Base-by-base conservation (phyloP, 1,139 yeast species). In the Lodderomyces parapsilosis region DNA sequence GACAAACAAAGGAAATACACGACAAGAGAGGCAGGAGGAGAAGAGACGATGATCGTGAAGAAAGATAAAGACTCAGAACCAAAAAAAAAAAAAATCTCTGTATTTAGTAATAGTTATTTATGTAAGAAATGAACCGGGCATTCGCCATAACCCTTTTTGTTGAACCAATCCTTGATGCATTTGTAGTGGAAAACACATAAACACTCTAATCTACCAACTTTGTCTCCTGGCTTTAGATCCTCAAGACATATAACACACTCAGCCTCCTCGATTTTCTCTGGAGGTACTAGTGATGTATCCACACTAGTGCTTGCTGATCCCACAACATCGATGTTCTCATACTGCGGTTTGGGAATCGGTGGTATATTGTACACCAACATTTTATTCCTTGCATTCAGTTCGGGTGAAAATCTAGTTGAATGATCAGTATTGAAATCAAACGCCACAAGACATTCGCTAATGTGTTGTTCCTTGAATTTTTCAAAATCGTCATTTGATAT, bases 171-270 rank as follows among this genome's bases (percentile, higher is more conserved):
- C 60, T 85, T 81, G 52, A 93, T 93, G 62, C 99, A 93, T 50
- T 76, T 71, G 59, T 90, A 89, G 60, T 94, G 99, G 61, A 88
- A 94, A 37, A 91, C 87, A 60, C 99, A 94, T 20, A 94, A 73
- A 61, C 99, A 94, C 61, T 93, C 99, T 44, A 94, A 67, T 32
- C 99, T 69, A 0, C 96, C 98, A 13, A 94, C 94, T 55, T 83
- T 84, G 46, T 90, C 94, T 3, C 96, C 96, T 0, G 90, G 88
- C 42, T 68, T 68, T 59, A 91, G 79, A 27, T 87, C 96, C 58
- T 93, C 99, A 51, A 91, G 78, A 60, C 99, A 93, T 34, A 93
- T 91, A 8, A 90, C 93, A 63, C 99, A 93, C 59, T 93, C 99
- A 38, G 67, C 60, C 4, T 58, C 54, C n/a, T 48, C 62, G 39